Evolutionary conservation across 768 basidiomycete species (phyloP).

Genomic region (Lyophyllum semitale): DNA sequence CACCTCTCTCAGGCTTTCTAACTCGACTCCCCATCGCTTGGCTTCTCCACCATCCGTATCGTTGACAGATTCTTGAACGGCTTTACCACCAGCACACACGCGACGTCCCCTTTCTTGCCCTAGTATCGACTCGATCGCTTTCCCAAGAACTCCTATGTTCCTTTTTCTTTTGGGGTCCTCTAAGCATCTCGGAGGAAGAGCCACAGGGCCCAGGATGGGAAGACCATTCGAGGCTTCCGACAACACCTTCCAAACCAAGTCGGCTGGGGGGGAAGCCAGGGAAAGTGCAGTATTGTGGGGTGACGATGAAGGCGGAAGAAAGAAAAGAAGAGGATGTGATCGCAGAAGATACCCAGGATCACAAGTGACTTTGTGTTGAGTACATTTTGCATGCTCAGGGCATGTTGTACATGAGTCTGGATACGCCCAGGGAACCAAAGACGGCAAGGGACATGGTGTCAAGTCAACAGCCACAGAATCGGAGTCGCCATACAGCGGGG

Average conservation of each 20-base stretch:
- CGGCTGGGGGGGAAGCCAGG: conserved; percentile 39
- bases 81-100: conserved; percentile 58
- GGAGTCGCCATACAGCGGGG: conserved; percentile 1
- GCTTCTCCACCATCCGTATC: conserved; percentile 69
- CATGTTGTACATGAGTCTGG: conserved; percentile 73
- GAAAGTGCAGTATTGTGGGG: conserved; percentile 38
- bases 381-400: conserved; percentile 69
- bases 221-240: conserved; percentile 61
- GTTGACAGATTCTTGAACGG: conserved; percentile 23
- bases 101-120: conserved; percentile 64
- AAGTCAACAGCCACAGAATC: conserved; percentile 25
- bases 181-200: conserved; percentile 72
- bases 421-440: conserved; percentile 54
- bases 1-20: conserved; percentile 55
- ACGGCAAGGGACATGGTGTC: conserved; percentile 53
- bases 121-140: conserved; percentile 65
- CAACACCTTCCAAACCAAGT: conserved; percentile 48
- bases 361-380: conserved; percentile 58
- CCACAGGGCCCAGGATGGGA: conserved; percentile 76
- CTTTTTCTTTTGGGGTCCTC: conserved; percentile 77
- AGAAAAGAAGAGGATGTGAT: conserved; percentile 59
- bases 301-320: conserved; percentile 41
- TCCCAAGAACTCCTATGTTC: conserved; percentile 75
- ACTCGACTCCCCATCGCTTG: conserved; percentile 71
- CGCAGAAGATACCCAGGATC: conserved; percentile 67